Evolutionary conservation across 495 filamentous ascomycete species (phyloP), one percentile per base, ranked within the genome.

Genomic region (Daldinia decipiens): DNA sequence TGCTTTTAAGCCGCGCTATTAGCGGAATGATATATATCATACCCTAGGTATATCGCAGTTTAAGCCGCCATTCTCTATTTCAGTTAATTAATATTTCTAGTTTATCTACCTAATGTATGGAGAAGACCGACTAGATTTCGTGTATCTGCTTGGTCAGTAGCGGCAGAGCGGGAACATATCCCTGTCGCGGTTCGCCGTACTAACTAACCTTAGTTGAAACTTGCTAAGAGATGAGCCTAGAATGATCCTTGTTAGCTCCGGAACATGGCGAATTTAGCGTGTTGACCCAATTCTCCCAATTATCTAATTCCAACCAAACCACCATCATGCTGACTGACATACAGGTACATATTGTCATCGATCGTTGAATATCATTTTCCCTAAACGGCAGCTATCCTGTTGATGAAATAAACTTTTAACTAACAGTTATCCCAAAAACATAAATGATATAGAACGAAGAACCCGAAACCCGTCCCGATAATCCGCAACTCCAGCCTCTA

Each of bases 131-230:
- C 43, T 12, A 5, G 1, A 47, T 47, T 47, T 47, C 43, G 43
- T 47, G 24, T 47, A 47, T 34, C 17, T 29, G 47, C 63, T 55
- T 67, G 24, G 27, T 40, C 27, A 54, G 52, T 47, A 59, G 59
- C 21, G 24, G 32, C 39, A 72, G 43, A 52, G 58, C 19, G 29
- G 29, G 47, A 72, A 52, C 54, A 34, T 19, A 73, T 59, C 66
- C 62, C 52, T 66, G 67, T 43, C 29, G 43, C 51, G 50, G 21
- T 39, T 59, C 34, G 36, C 26, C 27, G 50, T 31, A n/a, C n/a
- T n/a, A 4, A 5, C 27, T 17, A 31, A 31, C 50, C 50, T 53
- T 11, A 13, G 58, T 71, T 65, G 67, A 76, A 76, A 76, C 71
- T 59, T 62, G 71, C 67, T 65, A 74, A 68, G 68, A 59, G 56